Percentiles rank a stretch among this genome's conserved stretches.
These are phyloP conservation scores for Escovopsis sp. DNA, from an alignment of 2,329 filamentous ascomycete species.

Conservation along the genomic window DNA sequence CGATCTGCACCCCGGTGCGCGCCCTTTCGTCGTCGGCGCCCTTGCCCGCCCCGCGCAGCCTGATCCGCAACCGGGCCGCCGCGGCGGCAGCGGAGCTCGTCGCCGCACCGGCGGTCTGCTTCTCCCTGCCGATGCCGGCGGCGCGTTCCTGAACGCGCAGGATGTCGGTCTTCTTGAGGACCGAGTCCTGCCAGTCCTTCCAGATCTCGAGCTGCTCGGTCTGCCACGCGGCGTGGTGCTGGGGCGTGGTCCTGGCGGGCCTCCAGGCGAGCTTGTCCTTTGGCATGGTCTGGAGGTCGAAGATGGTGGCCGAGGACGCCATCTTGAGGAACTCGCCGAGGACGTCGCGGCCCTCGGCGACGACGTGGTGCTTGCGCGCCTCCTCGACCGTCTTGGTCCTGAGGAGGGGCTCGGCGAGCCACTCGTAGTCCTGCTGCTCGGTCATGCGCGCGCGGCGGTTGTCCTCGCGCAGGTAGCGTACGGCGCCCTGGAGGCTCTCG, in stretches of 20 bases:
- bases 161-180: constrained; percentile 38
- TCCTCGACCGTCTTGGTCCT: constrained; percentile 29
- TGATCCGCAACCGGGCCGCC: constrained; percentile 36
- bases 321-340: constrained; percentile 51
- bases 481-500: constrained; percentile 45
- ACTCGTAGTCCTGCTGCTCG: constrained; percentile 42
- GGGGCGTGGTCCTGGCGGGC: constrained; percentile 46
- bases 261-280: constrained; percentile 51
- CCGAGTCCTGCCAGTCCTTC: constrained; percentile 41
- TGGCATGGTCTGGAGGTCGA: constrained; percentile 42
- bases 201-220: constrained; percentile 50
- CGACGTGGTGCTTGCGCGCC: constrained; percentile 35
- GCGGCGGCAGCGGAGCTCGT: constrained; percentile 19
- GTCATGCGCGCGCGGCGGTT: constrained; percentile 45
- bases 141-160: constrained; percentile 11
- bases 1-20: constrained; percentile 28
- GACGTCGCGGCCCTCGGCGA: constrained; percentile 47
- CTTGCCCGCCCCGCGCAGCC: constrained; percentile 32
- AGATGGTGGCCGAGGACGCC: constrained; percentile 39
- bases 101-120: constrained; percentile 11
- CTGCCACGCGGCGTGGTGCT: constrained; percentile 51
- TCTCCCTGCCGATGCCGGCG: constrained; percentile 13
- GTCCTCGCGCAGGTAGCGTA: constrained; percentile 54
- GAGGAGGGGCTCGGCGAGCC: constrained; percentile 46
- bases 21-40: constrained; percentile 15